Base-by-base conservation (phyloP, 2,329 filamentous ascomycete species). In the Fusarium graminum region DNA sequence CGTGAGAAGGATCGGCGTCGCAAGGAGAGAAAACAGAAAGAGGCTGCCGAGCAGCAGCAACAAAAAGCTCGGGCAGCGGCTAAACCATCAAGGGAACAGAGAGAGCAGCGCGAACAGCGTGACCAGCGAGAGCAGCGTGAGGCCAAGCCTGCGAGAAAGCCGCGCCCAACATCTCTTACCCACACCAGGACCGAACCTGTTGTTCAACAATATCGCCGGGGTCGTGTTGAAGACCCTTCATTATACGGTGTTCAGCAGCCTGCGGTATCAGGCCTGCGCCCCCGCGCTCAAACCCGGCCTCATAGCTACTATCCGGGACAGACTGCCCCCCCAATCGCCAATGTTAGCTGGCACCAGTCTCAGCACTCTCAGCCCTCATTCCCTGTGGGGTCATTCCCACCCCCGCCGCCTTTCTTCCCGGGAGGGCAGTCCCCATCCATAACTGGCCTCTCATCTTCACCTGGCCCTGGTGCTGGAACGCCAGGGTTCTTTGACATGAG, bases 251-350 rank as follows among this genome's bases (percentile, higher is more conserved):
- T 78, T 30, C 74, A 76, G 52, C 76, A 78, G 49, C 72, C 78
- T 45, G 76, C 76, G 5, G 59, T 68, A 10, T 71, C 76, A 6
- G 70, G 65, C 39, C 64, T 66, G 42, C 75, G 76, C 25, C 78
- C 76, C 17, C 74, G 76, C 43, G 74, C 77, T 30, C 72, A 74
- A 34, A 72, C 75, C 26, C 70, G 78, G 19, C 76, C 78, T 29
- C 73, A 75, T 22, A 80, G 75, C 60, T 79, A 78, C 60, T 78
- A 79, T 36, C 73, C 73, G 34, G 76, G 75, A 22, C 76, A 78
- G 52, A 57, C 67, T 16, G 65, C 62, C 6, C 61, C 68, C n/a
- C 71, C 68, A 16, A 71, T 74, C 54, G 60, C 65, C 29, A 69
- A 68, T 46, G 66, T 74, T 41, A 59, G 67, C 25, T 78, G 71